Conservation (phyloP, 2,329 filamentous ascomycete species). For the Delphinella strobiligena region DNA sequence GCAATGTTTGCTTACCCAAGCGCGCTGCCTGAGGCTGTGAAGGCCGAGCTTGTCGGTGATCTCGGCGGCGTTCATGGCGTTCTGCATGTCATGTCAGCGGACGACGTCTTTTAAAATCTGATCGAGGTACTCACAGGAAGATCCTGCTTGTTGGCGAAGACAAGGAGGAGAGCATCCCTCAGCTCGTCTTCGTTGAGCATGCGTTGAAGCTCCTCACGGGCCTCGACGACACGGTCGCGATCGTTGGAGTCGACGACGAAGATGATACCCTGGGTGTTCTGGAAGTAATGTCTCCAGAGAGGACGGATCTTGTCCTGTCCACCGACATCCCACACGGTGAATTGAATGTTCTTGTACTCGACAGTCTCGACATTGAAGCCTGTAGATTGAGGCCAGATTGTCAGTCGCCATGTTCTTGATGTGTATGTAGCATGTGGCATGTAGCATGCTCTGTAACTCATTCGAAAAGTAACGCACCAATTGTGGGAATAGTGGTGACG, state of each 20-base stretch:
- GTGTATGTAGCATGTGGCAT: no score
- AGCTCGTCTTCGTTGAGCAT: conserved; percentile 98
- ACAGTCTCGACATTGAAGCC: conserved; percentile 98
- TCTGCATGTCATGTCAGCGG: conserved; percentile 42
- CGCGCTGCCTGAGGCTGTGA: conserved; percentile 95
- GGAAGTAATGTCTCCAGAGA: conserved; percentile 93
- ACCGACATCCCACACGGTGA: conserved; percentile 98
- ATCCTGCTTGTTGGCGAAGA: conserved; percentile 99
- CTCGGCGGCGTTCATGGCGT: conserved; percentile 99
- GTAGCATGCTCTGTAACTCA: neutral
- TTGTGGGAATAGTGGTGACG: conserved; percentile 94
- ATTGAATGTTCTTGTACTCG: conserved; percentile 98
- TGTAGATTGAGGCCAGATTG: conserved; percentile 13
- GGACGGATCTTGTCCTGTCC: conserved; percentile 98
- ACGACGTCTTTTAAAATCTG: no score
- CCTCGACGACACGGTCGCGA: conserved; percentile 82
- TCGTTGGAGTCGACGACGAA: conserved; percentile 98
- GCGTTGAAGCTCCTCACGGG: conserved; percentile 82
- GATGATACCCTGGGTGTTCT: conserved; percentile 93
- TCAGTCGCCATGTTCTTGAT: no score
- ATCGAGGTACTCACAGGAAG: conserved; percentile 54
- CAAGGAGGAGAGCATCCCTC: conserved; percentile 84
- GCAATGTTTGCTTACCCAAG: conserved; percentile 87
- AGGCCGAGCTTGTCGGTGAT: conserved; percentile 99
- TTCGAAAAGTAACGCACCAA: conserved; percentile 40